These are phyloP conservation scores for Triticum dicoccoides DNA, from an alignment of 176 grass and related monocot genomes.

Conservation along the genomic window DNA sequence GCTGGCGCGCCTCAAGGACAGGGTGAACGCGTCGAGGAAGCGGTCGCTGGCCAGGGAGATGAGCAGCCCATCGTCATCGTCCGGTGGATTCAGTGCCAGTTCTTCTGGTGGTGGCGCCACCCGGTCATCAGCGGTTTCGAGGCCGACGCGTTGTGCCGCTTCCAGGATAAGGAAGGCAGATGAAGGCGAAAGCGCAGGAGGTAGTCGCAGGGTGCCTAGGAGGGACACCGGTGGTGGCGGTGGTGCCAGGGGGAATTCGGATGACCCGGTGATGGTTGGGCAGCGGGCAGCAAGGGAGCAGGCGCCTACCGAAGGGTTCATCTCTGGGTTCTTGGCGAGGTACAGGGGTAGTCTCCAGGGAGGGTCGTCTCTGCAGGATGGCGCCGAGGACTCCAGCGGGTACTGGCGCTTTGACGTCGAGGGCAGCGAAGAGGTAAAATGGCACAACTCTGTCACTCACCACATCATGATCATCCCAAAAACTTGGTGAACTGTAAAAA, in stretches of 20 bases:
- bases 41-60: slow-evolving; percentile 37
- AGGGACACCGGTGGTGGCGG: neutral
- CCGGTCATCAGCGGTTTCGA: slow-evolving; percentile 14
- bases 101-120: neutral
- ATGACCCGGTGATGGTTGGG: slow-evolving; percentile 25
- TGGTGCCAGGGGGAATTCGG: slow-evolving; percentile 20
- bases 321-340: slow-evolving; percentile 40
- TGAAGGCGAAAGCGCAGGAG: neutral
- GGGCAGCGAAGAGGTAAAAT: slow-evolving; percentile 53
- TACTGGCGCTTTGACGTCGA: slow-evolving; percentile 58
- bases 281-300: slow-evolving; percentile 26
- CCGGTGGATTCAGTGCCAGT: slow-evolving; percentile 4
- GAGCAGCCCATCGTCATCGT: slow-evolving; percentile 30
- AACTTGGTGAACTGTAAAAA: neutral
- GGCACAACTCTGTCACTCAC: neutral
- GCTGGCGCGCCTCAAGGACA: slow-evolving; percentile 35
- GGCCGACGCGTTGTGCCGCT: slow-evolving; percentile 23
- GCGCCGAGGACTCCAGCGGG: slow-evolving; percentile 44
- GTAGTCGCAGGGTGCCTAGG: neutral
- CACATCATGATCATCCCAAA: neutral
- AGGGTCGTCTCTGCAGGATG: slow-evolving; percentile 27
- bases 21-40: slow-evolving; percentile 50
- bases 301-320: slow-evolving; percentile 26
- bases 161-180: slow-evolving; percentile 35
- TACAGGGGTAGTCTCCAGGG: slow-evolving; percentile 39